Base-by-base conservation (phyloP, 2,329 filamentous ascomycete genomes). In the Fusarium tjaetaba region DNA sequence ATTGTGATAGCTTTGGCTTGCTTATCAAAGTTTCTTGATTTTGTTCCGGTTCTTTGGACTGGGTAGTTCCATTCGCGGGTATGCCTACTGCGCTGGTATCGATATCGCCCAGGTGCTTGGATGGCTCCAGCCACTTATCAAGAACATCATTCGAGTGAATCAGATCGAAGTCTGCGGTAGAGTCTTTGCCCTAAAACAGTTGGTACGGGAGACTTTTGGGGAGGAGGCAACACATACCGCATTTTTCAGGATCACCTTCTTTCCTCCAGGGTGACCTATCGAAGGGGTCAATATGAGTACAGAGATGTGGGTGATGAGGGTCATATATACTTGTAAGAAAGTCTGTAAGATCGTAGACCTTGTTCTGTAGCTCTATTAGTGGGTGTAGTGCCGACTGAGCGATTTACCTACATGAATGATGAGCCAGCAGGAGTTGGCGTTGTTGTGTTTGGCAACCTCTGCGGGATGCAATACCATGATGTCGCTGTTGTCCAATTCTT, bases 241-340 rank as follows among this genome's bases (percentile, higher is more conserved):
- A 52, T 72, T 72, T 42, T 58, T 68, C 32, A 71, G n/a, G 36
- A 72, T 72, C 36, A 71, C 70, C 32, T 55, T 71, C 16, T 41
- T 53, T 18, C 69, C 68, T 22, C 69, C 69, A 2, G 69, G 69
- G 2, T 71, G 63, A 9, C 52, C 69, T 71, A 5, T 20, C 3
- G 10, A 15, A 28, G 4, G 2, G 7, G 9, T 69, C 10, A 68
- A 49, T 6, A 57, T 18, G 14, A n/a, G 8, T 30, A 1, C 2
- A 11, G 13, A 14, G 2, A 28, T 13, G 1, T 1, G 4, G 10
- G 7, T 3, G 14, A 16, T 16, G 7, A 20, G 14, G 1, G 18
- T 2, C 4, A 18, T 4, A 4, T 10, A 20, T 49, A 71, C 69
- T 45, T 30, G 63, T 63, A 11, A 72, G 52, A 14, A 72, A 71